Conservation (phyloP, 495 filamentous ascomycete genomes). For the Schizothecium vesticola region DNA sequence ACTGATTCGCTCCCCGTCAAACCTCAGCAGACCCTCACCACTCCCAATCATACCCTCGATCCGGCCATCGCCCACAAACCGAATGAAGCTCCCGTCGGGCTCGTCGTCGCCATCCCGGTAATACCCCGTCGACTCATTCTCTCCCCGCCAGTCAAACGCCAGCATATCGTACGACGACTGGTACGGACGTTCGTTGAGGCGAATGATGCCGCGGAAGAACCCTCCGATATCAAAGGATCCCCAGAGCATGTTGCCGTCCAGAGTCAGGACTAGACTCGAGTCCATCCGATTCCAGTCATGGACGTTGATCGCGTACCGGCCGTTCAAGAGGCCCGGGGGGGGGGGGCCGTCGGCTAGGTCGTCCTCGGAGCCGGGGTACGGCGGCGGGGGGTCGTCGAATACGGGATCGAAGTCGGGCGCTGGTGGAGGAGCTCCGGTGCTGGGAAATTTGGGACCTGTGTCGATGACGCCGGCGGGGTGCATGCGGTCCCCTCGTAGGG, state of each 20-base stretch:
- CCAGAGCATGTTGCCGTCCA: conserved; percentile 31
- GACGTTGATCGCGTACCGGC: conserved; percentile 35
- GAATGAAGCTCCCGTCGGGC: conserved; percentile 20
- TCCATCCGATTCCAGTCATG: conserved; percentile 4
- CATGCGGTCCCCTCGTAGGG: conserved; percentile 5
- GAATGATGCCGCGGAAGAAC: conserved; percentile 23
- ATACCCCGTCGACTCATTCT: conserved; percentile 15
- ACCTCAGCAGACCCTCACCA: conserved; percentile 13
- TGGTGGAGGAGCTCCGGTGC: background rate
- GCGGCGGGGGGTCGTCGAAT: conserved; percentile 14
- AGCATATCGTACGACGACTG: conserved; percentile 18
- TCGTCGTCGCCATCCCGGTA: conserved; percentile 7
- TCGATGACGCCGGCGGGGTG: background rate
- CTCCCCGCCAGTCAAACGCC: conserved; percentile 29
- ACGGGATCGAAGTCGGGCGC: background rate
- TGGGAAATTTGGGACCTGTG: background rate
- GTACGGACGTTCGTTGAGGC: conserved; percentile 25
- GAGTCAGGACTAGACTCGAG: conserved; percentile 25
- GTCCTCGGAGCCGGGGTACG: conserved; percentile 17
- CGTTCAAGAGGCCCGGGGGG: conserved; percentile 41
- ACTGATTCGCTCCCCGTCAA: conserved; percentile 15
- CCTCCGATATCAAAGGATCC: conserved; percentile 29
- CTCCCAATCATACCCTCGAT: conserved; percentile 24
- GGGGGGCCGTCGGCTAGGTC: conserved; percentile 2
- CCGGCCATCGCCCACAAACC: conserved; percentile 27